A percentile compares a stretch with the other conserved stretches of the same genome.
Conservation (phyloP, 805 yeast genomes). For the Zygosaccharomyces kombuchaensis region DNA sequence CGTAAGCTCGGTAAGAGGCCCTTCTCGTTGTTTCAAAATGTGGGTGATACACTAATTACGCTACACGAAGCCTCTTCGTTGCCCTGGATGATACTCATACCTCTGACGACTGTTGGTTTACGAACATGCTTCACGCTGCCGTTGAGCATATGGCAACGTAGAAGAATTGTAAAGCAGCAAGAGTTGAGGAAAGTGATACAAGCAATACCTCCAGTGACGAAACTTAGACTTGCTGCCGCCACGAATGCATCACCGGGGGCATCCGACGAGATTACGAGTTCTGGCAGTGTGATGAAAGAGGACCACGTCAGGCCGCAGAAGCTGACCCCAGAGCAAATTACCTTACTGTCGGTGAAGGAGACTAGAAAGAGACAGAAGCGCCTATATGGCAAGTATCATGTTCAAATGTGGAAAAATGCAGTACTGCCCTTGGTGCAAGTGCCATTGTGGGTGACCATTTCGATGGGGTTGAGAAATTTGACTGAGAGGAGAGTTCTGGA, state of each 20-base stretch:
- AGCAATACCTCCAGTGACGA: slow-evolving; percentile 72
- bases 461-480: slow-evolving; percentile 67
- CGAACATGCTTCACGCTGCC: slow-evolving; percentile 72
- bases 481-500: slow-evolving; percentile 51
- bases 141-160: slow-evolving; percentile 67
- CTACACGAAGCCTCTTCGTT: slow-evolving; percentile 55
- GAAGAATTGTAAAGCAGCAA: slow-evolving; percentile 65
- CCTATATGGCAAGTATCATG: slow-evolving; percentile 60
- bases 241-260: slow-evolving; percentile 19
- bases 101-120: slow-evolving; percentile 61
- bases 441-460: slow-evolving; percentile 81
- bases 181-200: slow-evolving; percentile 63
- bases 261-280: slow-evolving; percentile 7
- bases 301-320: slow-evolving; percentile 34
- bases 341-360: slow-evolving; percentile 70
- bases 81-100: slow-evolving; percentile 83
- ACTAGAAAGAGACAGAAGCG: slow-evolving; percentile 66
- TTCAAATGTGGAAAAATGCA: slow-evolving; percentile 77
- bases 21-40: slow-evolving; percentile 18
- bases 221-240: slow-evolving; percentile 45
- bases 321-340: slow-evolving; percentile 74
- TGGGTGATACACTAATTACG: slow-evolving; percentile 24
- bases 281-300: slow-evolving; percentile 17
- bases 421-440: slow-evolving; percentile 75
- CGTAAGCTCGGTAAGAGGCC: slow-evolving; percentile 7